Conservation (phyloP, 805 yeast genomes). For the Suhomyces vadensis region DNA sequence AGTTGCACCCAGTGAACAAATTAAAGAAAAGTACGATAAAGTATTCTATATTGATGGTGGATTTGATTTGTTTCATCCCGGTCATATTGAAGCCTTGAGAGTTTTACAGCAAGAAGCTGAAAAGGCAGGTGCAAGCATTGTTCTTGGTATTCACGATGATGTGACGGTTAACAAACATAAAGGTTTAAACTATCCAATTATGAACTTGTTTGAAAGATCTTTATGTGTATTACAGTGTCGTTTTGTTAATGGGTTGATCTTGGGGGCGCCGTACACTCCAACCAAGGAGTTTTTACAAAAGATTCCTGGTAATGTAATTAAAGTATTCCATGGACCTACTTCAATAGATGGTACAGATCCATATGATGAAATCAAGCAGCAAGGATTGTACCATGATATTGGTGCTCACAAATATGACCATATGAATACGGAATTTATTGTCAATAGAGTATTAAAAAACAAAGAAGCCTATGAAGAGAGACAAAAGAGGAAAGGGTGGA, state of each 20-base stretch:
- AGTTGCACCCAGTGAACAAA: slow-evolving; percentile 33
- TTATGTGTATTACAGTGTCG: slow-evolving; percentile 86
- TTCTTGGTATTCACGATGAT: slow-evolving; percentile 72
- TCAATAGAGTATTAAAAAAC: slow-evolving; percentile 68
- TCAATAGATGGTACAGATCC: slow-evolving; percentile 33
- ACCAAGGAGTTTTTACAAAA: slow-evolving; percentile 36
- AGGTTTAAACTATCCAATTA: slow-evolving; percentile 74
- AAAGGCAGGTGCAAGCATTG: slow-evolving; percentile 44
- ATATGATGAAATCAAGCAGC: slow-evolving; percentile 34
- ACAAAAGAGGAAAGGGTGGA: slow-evolving; percentile 85
- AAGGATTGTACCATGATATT: slow-evolving; percentile 41
- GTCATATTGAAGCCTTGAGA: slow-evolving; percentile 77
- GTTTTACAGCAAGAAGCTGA: slow-evolving; percentile 43
- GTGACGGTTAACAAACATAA: slow-evolving; percentile 51
- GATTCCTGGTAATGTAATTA: slow-evolving; percentile 39
- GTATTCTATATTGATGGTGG: slow-evolving; percentile 73
- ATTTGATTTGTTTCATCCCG: slow-evolving; percentile 91
- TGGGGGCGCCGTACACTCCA: slow-evolving; percentile 66
- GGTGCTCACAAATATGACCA: slow-evolving; percentile 60
- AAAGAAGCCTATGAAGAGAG: slow-evolving; percentile 78
- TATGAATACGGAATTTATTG: slow-evolving; percentile 70
- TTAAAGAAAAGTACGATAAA: slow-evolving; percentile 18
- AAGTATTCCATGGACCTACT: slow-evolving; percentile 63
- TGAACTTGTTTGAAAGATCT: slow-evolving; percentile 84
- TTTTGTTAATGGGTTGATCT: slow-evolving; percentile 75